Evolutionary conservation across 2,329 filamentous ascomycete genomes (phyloP).

Genomic region (Ophiostoma sp.): DNA sequence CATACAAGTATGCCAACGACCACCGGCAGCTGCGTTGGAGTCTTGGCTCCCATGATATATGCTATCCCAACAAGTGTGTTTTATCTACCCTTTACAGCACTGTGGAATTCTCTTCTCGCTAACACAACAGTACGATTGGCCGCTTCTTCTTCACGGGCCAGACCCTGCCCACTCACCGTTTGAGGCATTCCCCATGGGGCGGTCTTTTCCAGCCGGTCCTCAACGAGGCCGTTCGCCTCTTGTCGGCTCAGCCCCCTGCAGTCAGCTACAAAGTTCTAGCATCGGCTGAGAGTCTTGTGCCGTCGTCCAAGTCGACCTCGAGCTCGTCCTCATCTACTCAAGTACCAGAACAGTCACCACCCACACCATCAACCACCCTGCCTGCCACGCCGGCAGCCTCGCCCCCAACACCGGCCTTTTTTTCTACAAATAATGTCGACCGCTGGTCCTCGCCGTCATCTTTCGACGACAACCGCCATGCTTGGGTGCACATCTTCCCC

Average conservation of each 20-base stretch:
- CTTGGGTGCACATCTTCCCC: constrained; percentile 94
- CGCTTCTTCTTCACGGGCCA: constrained; percentile 87
- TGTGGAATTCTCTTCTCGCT: not conserved
- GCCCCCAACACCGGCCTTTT: constrained; percentile 44
- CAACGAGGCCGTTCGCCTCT: constrained; percentile 74
- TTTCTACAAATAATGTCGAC: constrained; percentile 62
- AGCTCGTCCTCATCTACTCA: not conserved
- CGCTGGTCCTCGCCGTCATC: constrained; percentile 65
- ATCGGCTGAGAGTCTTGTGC: not conserved
- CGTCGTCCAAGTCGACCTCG: not conserved
- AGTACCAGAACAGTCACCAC: not conserved
- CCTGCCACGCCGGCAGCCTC: not conserved
- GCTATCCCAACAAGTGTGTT: constrained; percentile 74
- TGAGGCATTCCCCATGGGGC: constrained; percentile 69
- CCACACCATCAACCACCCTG: not conserved
- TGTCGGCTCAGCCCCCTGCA: constrained; percentile 53
- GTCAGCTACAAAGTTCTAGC: not conserved
- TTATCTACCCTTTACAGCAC: constrained; percentile 15
- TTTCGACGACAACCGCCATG: constrained; percentile 62
- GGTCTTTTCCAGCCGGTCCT: constrained; percentile 88
- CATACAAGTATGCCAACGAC: constrained; percentile 64
- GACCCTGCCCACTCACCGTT: constrained; percentile 81
- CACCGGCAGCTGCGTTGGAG: constrained; percentile 78
- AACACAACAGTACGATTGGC: constrained; percentile 51
- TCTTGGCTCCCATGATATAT: constrained; percentile 90